These are phyloP conservation scores for Hyaloperonospora arabidopsidis DNA, from an alignment of 352 stramenopile species.

Conservation along the genomic window DNA sequence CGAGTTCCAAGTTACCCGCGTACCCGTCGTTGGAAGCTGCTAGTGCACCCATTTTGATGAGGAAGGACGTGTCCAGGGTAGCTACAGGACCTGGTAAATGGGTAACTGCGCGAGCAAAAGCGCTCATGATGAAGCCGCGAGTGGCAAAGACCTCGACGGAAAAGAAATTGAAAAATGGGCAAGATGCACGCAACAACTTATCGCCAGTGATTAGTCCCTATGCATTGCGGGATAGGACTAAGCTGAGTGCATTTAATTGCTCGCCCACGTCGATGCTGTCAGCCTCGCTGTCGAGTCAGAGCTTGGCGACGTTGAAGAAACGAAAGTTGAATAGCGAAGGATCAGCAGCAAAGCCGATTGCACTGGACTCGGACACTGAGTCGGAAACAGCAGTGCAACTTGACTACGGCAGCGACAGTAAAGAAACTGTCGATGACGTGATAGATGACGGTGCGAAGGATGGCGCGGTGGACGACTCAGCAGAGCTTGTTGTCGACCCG, in stretches of 20 bases:
- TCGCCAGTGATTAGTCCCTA: constrained; percentile 6
- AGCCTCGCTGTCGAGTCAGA: constrained; percentile 2
- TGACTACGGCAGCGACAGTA: constrained; percentile 2
- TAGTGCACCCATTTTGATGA: constrained; percentile 18
- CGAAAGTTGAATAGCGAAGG: constrained; percentile 23
- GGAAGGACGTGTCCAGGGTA: constrained; percentile 4
- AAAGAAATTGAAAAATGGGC: constrained; percentile 8
- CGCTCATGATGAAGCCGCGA: constrained; percentile 1
- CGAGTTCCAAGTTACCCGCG: constrained; percentile 1
- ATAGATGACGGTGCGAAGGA: constrained; percentile 8
- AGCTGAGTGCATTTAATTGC: constrained; percentile 7
- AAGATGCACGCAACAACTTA: constrained; percentile 4
- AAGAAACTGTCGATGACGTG: constrained; percentile 5
- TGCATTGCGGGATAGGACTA: constrained; percentile 15
- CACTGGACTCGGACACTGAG: constrained; percentile 45
- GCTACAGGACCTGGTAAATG: constrained; percentile 13
- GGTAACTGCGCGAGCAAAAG: constrained; percentile 12
- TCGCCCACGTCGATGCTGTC: not conserved
- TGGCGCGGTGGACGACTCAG: not conserved
- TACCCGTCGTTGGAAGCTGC: constrained; percentile 22
- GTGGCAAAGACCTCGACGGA: not conserved
- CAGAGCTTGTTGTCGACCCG: constrained; percentile 10
- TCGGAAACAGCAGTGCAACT: constrained; percentile 21
- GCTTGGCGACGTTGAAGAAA: constrained; percentile 15
- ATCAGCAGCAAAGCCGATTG: constrained; percentile 41